phyloP scores from a whole-genome alignment of 768 basidiomycete genomes.

The Clavulina sp. region DNA sequence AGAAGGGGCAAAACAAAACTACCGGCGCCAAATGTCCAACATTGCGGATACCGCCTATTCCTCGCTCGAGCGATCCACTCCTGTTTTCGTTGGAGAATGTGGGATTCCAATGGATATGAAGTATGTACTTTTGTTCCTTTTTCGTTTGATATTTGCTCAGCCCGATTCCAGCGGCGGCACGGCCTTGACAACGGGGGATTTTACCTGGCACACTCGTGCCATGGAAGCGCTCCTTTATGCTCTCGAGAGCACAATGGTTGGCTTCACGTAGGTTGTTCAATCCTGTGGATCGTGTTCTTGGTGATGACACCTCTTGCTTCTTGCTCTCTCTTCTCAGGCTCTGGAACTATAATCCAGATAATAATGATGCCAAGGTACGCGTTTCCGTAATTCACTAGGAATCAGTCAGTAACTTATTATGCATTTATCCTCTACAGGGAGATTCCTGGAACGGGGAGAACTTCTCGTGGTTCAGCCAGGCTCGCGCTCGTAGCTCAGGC shows the following conservation, averaged over 20 bases:
- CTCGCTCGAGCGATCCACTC: constrained; percentile 60
- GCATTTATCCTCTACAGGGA: too few relatives aligned
- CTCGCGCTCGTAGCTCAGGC: constrained; percentile 19
- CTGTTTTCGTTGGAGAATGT: constrained; percentile 80
- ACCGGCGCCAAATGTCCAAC: constrained; percentile 59
- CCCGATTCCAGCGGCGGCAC: constrained; percentile 34
- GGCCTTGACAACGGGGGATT: constrained; percentile 58
- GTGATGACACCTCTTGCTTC: not conserved
- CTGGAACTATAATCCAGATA: constrained; percentile 90
- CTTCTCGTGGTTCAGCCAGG: constrained; percentile 70
- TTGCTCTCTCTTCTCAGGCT: constrained; percentile 30
- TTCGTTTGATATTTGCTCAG: not conserved
- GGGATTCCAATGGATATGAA: constrained; percentile 98
- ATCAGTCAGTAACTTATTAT: too few relatives aligned
- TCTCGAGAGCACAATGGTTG: constrained; percentile 56
- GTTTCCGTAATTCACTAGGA: too few relatives aligned
- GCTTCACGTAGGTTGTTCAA: constrained; percentile 56
- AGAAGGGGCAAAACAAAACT: constrained; percentile 65
- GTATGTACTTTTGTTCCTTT: constrained; percentile 22
- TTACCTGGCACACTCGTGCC: constrained; percentile 72
- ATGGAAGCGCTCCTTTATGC: constrained; percentile 86
- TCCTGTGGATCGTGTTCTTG: too few relatives aligned
- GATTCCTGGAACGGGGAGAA: constrained; percentile 96
- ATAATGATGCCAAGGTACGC: constrained; percentile 63
- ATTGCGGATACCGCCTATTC: constrained; percentile 52